phyloP scores from a whole-genome alignment of 495 filamentous ascomycete genomes.

The Penicillium desertorum region DNA sequence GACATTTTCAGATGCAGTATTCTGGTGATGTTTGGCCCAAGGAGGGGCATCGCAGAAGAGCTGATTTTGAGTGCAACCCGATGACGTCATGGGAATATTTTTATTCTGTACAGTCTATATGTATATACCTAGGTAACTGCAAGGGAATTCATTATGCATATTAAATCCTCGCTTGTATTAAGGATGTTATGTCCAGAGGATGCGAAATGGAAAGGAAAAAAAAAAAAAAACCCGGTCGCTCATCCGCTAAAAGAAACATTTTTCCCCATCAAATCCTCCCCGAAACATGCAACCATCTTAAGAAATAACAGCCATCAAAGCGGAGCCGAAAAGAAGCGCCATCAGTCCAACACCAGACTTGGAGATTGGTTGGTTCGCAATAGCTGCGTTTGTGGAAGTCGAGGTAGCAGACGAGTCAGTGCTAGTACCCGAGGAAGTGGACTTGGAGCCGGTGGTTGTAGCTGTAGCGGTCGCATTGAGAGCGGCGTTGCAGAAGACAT shows the following conservation, averaged over 20 bases:
- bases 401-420: slow-evolving; percentile 20
- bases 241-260: background rate
- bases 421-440: slow-evolving; percentile 19
- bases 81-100: background rate
- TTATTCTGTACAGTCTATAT: too few species aligned
- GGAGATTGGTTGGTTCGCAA: slow-evolving; percentile 26
- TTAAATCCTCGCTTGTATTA: background rate
- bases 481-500: slow-evolving; percentile 42
- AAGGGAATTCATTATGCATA: background rate
- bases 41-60: background rate
- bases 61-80: background rate
- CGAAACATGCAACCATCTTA: slow-evolving; percentile 12
- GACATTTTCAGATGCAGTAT: slow-evolving; percentile 11
- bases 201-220: background rate
- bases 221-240: slow-evolving; percentile 1
- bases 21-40: background rate
- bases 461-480: slow-evolving; percentile 45
- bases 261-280: background rate
- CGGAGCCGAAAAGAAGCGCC: slow-evolving; percentile 39
- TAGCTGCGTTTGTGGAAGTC: slow-evolving; percentile 20
- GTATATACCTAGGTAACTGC: too few species aligned
- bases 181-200: background rate
- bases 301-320: slow-evolving; percentile 31
- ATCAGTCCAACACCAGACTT: slow-evolving; percentile 38
- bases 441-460: slow-evolving; percentile 21